Base-by-base conservation (phyloP, 164 flowering plant species). In the Kingdonia uniflora region DNA sequence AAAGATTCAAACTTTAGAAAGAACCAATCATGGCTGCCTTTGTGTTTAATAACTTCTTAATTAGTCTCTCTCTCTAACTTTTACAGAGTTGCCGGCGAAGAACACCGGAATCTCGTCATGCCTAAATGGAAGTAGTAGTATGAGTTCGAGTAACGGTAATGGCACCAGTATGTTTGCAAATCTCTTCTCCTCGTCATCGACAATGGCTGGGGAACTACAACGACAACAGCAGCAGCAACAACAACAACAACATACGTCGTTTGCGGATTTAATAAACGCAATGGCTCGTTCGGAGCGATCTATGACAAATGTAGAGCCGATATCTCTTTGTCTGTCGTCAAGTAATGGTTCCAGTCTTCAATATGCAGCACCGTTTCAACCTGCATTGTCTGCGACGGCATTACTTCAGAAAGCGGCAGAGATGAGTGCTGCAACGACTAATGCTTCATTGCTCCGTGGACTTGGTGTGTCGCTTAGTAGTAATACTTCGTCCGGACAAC, bases 331-430 rank as follows among this genome's bases (percentile, higher is more conserved):
- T 65, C 77, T 86, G n/a, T 72, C 87, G 5, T 71, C 90, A 11
- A 77, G 55, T 49, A 79, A 66, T 15, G 80, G 80, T 1, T 63
- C 83, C 0, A 71, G 82, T 5, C 60, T 82, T 40, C 95, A 79
- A 40, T 83, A 68, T 46, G 69, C 76, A 5, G 70, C 73, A 2
- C 69, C 80, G 19, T 68, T 78, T 0, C 85, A 68, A 42, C 84
- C 90, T 1, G 75, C 83, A 2, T 71, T 86, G 84, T 81, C 95
- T 11, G 95, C 95, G 15, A 86, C 95, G 1, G 95, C 95, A 19
- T 66, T 86, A 20, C 76, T 86, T 6, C 95, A 86, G 57, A 86
- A 86, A 58, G 95, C 95, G 14, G 86, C 88, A 16, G 81, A 83
- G 46, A 82, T 85, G 81, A 86, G 95, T 14, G 78, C 87, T 0